Evolutionary conservation across 1,284 basidiomycete species (phyloP).

Genomic region (Cutaneotrichosporon sp.): DNA sequence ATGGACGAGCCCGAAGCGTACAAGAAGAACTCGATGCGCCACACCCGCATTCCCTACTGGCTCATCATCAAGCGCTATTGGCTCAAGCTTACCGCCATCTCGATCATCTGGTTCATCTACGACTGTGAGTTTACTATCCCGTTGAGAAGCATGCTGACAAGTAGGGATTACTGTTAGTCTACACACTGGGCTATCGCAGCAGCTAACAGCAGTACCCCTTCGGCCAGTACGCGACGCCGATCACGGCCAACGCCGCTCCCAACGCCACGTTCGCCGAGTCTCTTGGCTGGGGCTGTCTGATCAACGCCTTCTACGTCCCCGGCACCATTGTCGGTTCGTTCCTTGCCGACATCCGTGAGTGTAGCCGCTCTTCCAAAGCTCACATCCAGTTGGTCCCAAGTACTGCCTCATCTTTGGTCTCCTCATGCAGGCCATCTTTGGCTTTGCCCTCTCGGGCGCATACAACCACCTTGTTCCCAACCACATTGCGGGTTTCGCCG

Average conservation of each 20-base stretch:
- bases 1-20: slow-evolving; percentile 66
- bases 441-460: slow-evolving; percentile 79
- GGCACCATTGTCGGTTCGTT: slow-evolving; percentile 34
- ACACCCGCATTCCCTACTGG: slow-evolving; percentile 56
- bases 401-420: slow-evolving; percentile 71
- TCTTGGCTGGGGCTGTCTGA: slow-evolving; percentile 45
- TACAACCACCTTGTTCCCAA: slow-evolving; percentile 51
- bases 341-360: slow-evolving; percentile 27
- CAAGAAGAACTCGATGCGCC: slow-evolving; percentile 58
- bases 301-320: slow-evolving; percentile 51
- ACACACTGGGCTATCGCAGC: neutral
- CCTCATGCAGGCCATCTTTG: slow-evolving; percentile 65
- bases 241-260: slow-evolving; percentile 25
- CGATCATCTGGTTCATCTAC: slow-evolving; percentile 64
- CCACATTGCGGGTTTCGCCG: slow-evolving; percentile 67
- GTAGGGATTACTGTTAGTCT: neutral
- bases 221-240: slow-evolving; percentile 72
- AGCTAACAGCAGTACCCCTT: slow-evolving; percentile 54
- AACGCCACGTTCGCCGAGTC: slow-evolving; percentile 31
- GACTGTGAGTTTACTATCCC: slow-evolving; percentile 50
- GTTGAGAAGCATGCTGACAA: slow-evolving; percentile 46
- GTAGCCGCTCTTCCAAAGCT: too few relatives aligned
- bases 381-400: slow-evolving; percentile 35
- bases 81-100: slow-evolving; percentile 32
- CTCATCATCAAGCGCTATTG: slow-evolving; percentile 73